Base-by-base conservation (phyloP, 1,284 basidiomycete genomes). In the Veloporphyrellus conicus region DNA sequence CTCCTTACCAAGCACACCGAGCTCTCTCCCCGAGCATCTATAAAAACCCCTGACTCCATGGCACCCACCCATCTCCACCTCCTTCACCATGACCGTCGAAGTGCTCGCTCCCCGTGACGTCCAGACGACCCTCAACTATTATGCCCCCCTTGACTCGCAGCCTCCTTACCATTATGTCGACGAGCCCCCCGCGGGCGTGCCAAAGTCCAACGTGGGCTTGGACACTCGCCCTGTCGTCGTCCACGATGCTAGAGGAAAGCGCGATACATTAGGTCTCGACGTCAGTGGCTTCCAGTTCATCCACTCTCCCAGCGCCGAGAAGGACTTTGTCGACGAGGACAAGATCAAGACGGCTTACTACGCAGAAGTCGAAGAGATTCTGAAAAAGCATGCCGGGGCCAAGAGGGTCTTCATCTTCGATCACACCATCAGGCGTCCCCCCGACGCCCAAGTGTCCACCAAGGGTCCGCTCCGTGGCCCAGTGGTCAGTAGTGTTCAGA, bases 381-480 rank as follows among this genome's bases (percentile, higher is more conserved):
- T 77, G 52, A 75, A 69, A 62, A 62, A 65, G 54, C 48, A 69
- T 29, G 56, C 68, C 1, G 73, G 71, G 5, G 73, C 69, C n/a
- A 70, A 69, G 56, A 65, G 61, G 35, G 63, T 74, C 18, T 59
- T 71, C 51, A 67, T 76, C 49, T 74, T 76, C 29, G 71, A 76
- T 52, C 72, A 76, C 49, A 75, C 71, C 20, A 68, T 76, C 54
- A 62, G 74, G 60, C 68, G 60, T 25, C 71, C 20, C 31, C 12
- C 34, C 15, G 23, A 14, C 2, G 19, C 10, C 15, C 49, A 50
- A 1, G 28, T 0, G n/a, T 18, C 45, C 9, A 31, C 45, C 34
- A 57, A 62, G 16, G 38, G 19, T 1, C 41, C 47, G 0, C 27
- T 19, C 16, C 47, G 47, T 31, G 64, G 68, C 7, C 69, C 70